phyloP scores from a whole-genome alignment of 192 early-diverging fungal species.

The Backusella morwellensis region DNA sequence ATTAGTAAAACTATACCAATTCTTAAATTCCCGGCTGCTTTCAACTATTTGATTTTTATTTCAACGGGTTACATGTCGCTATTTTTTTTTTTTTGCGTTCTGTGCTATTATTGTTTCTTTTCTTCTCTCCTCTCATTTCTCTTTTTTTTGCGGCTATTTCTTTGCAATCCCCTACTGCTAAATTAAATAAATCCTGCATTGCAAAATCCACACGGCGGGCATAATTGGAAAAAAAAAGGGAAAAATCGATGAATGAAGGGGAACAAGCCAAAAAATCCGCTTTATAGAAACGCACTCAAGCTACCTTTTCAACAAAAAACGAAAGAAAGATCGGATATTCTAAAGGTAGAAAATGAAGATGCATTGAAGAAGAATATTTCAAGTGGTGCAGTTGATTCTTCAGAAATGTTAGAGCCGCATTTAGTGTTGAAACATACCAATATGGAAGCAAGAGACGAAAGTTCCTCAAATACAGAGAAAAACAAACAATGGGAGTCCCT shows the following conservation, averaged over 20 bases:
- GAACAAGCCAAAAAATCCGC: neutral
- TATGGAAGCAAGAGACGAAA: neutral
- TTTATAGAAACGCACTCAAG: neutral
- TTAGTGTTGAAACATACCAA: neutral
- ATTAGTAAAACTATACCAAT: neutral
- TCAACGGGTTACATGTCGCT: neutral
- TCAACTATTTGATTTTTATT: neutral
- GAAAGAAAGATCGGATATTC: neutral
- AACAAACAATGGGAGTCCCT: slow-evolving; percentile 19
- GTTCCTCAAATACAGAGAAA: slow-evolving; percentile 4
- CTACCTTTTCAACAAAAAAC: slow-evolving; percentile 1
- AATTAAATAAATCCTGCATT: neutral
- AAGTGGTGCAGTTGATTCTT: neutral
- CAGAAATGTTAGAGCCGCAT: neutral
- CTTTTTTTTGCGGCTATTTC: neutral
- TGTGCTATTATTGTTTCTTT: neutral
- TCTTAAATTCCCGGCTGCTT: neutral
- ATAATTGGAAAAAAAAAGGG: neutral
- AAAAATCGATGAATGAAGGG: slow-evolving; percentile 5
- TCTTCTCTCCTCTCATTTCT: neutral
- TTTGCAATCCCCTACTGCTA: neutral
- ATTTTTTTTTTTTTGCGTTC: neutral
- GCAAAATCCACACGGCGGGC: neutral
- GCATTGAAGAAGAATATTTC: neutral
- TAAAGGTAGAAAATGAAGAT: neutral